Conservation (phyloP, 805 yeast species). For the Clavispora vitiphila region DNA sequence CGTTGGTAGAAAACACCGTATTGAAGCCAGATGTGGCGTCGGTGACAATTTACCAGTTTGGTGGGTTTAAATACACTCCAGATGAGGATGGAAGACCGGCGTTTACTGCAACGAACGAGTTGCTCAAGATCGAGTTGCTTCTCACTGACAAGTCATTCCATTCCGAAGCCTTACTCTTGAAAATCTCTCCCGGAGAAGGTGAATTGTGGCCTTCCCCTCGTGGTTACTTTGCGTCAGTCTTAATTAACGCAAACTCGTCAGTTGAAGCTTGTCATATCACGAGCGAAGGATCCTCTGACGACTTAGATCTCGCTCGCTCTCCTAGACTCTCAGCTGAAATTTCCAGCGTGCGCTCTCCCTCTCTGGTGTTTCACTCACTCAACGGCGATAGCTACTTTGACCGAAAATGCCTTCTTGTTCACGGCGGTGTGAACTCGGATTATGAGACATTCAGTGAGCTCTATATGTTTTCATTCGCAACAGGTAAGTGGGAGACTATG, state of each 20-base stretch:
- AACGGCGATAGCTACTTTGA: constrained; percentile 17
- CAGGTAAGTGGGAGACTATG: constrained; percentile 30
- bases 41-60: constrained; percentile 32
- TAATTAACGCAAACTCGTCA: constrained; percentile 17
- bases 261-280: constrained; percentile 4
- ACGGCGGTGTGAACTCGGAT: constrained; percentile 36
- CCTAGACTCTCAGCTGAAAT: not conserved
- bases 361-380: not conserved
- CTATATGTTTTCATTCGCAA: constrained; percentile 27
- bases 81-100: constrained; percentile 12
- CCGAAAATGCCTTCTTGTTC: constrained; percentile 29
- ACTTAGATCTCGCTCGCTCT: not conserved
- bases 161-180: constrained; percentile 18
- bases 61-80: constrained; percentile 26
- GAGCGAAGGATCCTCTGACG: not conserved
- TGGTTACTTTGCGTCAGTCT: constrained; percentile 34
- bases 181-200: constrained; percentile 4
- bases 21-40: constrained; percentile 16
- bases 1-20: not conserved
- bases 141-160: constrained; percentile 18
- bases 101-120: constrained; percentile 30
- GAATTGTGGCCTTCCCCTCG: constrained; percentile 31
- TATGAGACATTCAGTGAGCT: constrained; percentile 28
- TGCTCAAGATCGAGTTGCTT: constrained; percentile 31
- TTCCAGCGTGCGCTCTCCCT: not conserved